Evolutionary conservation across 2,329 filamentous ascomycete species (phyloP).

Genomic region (Zymoseptoria pseudotritici): DNA sequence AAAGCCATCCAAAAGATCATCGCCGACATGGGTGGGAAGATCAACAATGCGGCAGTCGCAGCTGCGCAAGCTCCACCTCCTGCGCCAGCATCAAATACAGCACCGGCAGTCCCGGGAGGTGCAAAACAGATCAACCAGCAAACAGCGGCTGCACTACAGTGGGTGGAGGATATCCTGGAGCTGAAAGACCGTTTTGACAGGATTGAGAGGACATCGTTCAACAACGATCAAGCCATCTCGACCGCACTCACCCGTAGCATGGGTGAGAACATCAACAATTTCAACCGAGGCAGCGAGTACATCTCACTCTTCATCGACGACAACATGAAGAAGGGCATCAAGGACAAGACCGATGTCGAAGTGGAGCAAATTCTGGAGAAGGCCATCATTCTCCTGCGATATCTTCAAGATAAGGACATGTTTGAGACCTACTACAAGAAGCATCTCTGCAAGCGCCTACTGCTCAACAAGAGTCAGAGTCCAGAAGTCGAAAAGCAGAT

Average conservation of each 20-base stretch:
- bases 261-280: slow-evolving; percentile 85
- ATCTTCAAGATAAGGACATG: slow-evolving; percentile 83
- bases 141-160: slow-evolving; percentile 81
- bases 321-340: slow-evolving; percentile 87
- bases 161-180: slow-evolving; percentile 83
- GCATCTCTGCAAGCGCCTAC: slow-evolving; percentile 77
- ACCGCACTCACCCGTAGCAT: slow-evolving; percentile 81
- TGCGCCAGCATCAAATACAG: slow-evolving; percentile 46
- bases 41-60: slow-evolving; percentile 60
- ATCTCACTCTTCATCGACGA: slow-evolving; percentile 96
- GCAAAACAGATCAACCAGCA: slow-evolving; percentile 57
- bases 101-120: slow-evolving; percentile 40
- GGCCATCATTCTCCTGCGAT: slow-evolving; percentile 78
- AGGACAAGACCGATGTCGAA: slow-evolving; percentile 83
- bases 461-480: slow-evolving; percentile 84
- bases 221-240: slow-evolving; percentile 67
- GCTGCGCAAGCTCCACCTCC: slow-evolving; percentile 47
- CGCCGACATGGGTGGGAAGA: slow-evolving; percentile 70
- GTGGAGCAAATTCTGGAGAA: slow-evolving; percentile 80
- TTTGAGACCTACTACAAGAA: slow-evolving; percentile 99
- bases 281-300: slow-evolving; percentile 76
- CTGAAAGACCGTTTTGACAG: slow-evolving; percentile 86
- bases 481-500: slow-evolving; percentile 91
- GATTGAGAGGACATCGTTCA: slow-evolving; percentile 67
- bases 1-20: slow-evolving; percentile 66